These are phyloP conservation scores for Acanthamoeba culbertsoni DNA, from an alignment of 208 protist species.

Conservation along the genomic window DNA sequence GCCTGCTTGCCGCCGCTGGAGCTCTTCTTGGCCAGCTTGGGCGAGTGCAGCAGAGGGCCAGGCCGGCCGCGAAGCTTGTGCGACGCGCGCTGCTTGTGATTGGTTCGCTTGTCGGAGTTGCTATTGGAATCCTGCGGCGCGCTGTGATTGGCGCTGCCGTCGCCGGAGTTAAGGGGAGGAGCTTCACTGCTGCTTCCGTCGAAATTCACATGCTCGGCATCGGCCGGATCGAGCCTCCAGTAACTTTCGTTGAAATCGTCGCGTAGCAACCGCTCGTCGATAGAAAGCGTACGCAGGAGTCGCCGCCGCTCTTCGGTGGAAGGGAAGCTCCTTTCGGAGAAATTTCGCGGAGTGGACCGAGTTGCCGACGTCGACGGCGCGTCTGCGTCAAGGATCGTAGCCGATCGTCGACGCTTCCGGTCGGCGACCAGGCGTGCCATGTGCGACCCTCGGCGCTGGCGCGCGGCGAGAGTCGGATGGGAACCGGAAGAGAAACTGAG, in stretches of 20 bases:
- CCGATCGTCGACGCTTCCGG: background rate
- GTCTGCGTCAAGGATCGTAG: background rate
- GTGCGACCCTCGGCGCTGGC: background rate
- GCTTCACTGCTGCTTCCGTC: too few relatives aligned
- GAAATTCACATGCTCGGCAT: too few relatives aligned
- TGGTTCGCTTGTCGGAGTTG: background rate
- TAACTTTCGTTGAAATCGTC: background rate
- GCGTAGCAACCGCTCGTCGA: background rate
- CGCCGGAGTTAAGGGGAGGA: too few relatives aligned
- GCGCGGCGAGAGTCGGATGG: background rate
- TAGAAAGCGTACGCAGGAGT: background rate
- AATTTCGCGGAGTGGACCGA: background rate
- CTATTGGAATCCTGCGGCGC: too few relatives aligned
- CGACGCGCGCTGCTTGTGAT: background rate
- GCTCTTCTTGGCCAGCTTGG: background rate
- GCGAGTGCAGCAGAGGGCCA: too few relatives aligned
- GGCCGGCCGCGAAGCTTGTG: too few relatives aligned
- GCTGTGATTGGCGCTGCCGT: too few relatives aligned
- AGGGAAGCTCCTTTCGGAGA: background rate
- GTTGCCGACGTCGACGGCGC: background rate
- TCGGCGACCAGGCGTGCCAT: background rate
- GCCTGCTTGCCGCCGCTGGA: background rate
- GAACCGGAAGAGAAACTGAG: background rate
- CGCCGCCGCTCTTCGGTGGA: background rate
- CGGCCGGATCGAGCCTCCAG: too few relatives aligned